phyloP scores from a whole-genome alignment of 2,329 filamentous ascomycete genomes.

The Lecanicillium sp. region DNA sequence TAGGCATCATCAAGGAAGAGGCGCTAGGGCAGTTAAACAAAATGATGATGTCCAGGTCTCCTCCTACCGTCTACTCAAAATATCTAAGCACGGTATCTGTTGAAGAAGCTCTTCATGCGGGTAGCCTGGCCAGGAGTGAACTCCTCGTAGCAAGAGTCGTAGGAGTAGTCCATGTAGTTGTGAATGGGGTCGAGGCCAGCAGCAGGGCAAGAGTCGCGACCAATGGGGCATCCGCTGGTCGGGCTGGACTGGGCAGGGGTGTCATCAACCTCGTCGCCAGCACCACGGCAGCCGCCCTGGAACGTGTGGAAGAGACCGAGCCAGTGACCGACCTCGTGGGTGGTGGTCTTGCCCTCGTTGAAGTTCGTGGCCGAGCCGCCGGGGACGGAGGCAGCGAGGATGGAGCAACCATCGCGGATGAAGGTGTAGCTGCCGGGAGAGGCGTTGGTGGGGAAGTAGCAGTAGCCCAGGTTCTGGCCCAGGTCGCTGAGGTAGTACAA shows the following conservation, averaged over 20 bases:
- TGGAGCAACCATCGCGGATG: conserved; percentile 31
- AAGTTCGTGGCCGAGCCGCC: conserved; percentile 24
- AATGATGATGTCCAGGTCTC: too few relatives aligned
- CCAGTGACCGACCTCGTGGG: conserved; percentile 42
- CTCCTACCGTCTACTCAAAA: too few relatives aligned
- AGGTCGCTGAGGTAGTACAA: conserved; percentile 35
- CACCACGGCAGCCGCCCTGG: conserved; percentile 28
- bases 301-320: conserved; percentile 41
- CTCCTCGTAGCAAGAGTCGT: not conserved
- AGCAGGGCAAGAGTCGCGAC: conserved; percentile 26
- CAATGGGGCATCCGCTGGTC: conserved; percentile 27
- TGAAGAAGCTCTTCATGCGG: conserved; percentile 6
- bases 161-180: conserved; percentile 32
- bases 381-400: conserved; percentile 27
- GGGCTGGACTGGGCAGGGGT: conserved; percentile 29
- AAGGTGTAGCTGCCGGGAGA: conserved; percentile 22
- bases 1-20: too few relatives aligned
- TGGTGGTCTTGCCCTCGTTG: conserved; percentile 23
- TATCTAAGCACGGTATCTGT: conserved; percentile 5
- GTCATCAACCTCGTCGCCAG: conserved; percentile 22
- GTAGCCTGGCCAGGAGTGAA: not conserved
- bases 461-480: conserved; percentile 30
- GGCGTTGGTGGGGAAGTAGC: conserved; percentile 34
- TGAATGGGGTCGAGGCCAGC: conserved; percentile 26
- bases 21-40: too few relatives aligned